Conservation (phyloP, 2,329 filamentous ascomycete species). For the Monilinia vaccinii-corymbosi region DNA sequence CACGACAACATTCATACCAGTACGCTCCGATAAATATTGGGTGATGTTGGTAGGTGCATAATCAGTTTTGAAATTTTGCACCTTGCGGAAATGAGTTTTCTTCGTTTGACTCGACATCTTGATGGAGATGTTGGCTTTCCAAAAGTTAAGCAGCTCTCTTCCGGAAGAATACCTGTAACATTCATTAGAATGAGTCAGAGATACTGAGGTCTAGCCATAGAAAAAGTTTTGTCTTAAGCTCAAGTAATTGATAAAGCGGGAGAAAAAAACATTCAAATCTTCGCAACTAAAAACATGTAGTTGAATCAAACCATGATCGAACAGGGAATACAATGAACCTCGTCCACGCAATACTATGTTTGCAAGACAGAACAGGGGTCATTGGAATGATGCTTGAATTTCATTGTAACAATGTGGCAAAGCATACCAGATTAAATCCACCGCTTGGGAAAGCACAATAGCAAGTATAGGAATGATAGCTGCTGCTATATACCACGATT, state of each 20-base stretch:
- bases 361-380: not conserved
- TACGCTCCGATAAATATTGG: conserved; percentile 91
- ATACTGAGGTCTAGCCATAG: not conserved
- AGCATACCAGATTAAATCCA: conserved; percentile 18
- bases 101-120: conserved; percentile 47
- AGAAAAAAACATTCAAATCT: not conserved
- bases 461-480: conserved; percentile 16
- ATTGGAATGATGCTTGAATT: not conserved
- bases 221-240: not conserved
- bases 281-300: not conserved
- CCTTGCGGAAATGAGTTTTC: conserved; percentile 62
- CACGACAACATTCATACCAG: conserved; percentile 88
- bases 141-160: not conserved
- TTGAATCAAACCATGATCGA: not conserved
- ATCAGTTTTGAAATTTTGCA: conserved; percentile 80
- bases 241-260: not conserved
- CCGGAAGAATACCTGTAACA: not conserved
- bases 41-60: conserved; percentile 84
- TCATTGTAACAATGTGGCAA: not conserved
- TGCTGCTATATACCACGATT: not conserved
- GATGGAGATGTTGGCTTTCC: conserved; percentile 9
- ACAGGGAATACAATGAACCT: not conserved
- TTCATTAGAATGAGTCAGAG: not conserved
- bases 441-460: conserved; percentile 16
- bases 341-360: not conserved